Conservation (phyloP, 2,329 filamentous ascomycete genomes). For the Fusarium tricinctum region DNA sequence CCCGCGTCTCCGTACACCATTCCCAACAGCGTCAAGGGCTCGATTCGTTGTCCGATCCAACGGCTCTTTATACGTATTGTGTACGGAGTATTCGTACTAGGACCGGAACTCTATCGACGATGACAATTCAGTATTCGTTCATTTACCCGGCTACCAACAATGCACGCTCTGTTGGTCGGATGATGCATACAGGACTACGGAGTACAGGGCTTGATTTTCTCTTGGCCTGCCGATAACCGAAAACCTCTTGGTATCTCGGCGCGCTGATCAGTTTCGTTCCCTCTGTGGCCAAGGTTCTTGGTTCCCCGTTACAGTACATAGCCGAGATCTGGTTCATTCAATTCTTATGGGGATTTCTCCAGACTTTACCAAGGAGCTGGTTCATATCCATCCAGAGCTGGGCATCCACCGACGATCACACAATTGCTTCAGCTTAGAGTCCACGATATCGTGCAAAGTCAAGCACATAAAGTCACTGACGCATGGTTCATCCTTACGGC, state of each 20-base stretch:
- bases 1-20: conserved; percentile 42
- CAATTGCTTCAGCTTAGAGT: background rate
- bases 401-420: conserved; percentile 9
- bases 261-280: conserved; percentile 19
- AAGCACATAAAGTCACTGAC: background rate
- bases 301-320: conserved; percentile 13
- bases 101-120: background rate
- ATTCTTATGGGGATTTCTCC: conserved; percentile 26
- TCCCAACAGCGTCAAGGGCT: background rate
- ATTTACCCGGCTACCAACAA: conserved; percentile 10
- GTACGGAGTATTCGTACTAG: too few relatives aligned
- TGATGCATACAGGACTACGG: background rate
- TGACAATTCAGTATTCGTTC: conserved; percentile 1
- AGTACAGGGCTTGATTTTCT: background rate
- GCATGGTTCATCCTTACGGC: conserved; percentile 27
- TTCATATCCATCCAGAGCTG: conserved; percentile 3
- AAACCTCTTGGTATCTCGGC: conserved; percentile 9
- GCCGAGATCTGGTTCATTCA: conserved; percentile 9
- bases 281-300: conserved; percentile 19
- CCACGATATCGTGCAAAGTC: background rate
- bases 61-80: too few relatives aligned
- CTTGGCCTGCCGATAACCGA: conserved; percentile 31
- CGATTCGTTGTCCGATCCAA: conserved; percentile 3
- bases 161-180: background rate
- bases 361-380: conserved; percentile 21